Base-by-base conservation (phyloP, 768 basidiomycete species). In the Clavaria fumosa region DNA sequence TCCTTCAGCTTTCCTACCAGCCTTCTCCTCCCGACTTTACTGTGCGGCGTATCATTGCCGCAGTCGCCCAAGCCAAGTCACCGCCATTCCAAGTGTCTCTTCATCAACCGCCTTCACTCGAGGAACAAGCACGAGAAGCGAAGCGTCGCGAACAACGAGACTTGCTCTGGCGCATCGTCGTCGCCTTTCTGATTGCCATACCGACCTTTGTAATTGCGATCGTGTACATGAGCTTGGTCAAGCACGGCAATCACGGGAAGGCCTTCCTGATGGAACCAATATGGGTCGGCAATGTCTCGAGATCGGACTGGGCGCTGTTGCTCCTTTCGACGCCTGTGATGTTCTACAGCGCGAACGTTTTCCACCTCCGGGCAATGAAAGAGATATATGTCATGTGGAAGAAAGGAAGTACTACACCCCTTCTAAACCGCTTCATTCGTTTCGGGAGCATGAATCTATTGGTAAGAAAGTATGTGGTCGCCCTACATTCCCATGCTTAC, bases 361-460 rank as follows among this genome's bases (percentile, higher is more conserved):
- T 77, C 50, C 77, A 78, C 49, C 52, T 57, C 5, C 59, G 72
- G 23, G 63, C 65, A 39, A 43, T 77, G 37, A 61, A 59, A 48
- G 76, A 81, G 47, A 58, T 81, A 7, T 44, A 50, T 35, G 58
- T 65, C 12, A 51, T 73, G 12, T 81, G 78, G 78, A 61, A 61
- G 40, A 64, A 47, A 34, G 64, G 68, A 15, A 78, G 69, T 43
- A 51, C 59, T 2, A 64, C 63, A 1, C 68, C 78, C 2, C 57
- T 75, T 24, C 57, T 67, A 47, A 58, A 59, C 31, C 66, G 78
- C 0, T 70, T 85, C 38, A 61, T 74, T 37, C 61, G 67, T 10
- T 90, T 88, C 47, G 86, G 86, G 0, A 82, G 78, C 46, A 90
- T 90, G 86, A 85, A 86, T 51, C 65, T 85, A n/a, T 60, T 90